Conservation (phyloP, 768 basidiomycete genomes). For the Lyophyllum semitale region DNA sequence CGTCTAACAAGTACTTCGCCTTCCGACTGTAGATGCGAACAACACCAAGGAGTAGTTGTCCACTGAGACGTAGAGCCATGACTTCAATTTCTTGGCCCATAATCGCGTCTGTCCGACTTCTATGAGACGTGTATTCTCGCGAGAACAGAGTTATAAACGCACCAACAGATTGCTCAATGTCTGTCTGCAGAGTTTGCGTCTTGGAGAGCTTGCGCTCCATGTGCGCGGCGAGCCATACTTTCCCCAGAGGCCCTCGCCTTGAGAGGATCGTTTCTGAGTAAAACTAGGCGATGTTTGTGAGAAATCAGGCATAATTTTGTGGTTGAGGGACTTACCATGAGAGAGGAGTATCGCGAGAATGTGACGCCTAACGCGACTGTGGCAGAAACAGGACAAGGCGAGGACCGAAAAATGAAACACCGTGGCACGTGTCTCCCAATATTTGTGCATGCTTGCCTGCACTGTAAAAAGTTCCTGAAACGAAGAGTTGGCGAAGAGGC, state of each 20-base stretch:
- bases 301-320: not conserved
- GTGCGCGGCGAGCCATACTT: constrained; percentile 99
- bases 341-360: constrained; percentile 19
- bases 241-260: constrained; percentile 90
- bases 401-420: constrained; percentile 19
- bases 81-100: constrained; percentile 90
- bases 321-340: constrained; percentile 28
- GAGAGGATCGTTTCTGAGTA: constrained; percentile 94
- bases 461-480: constrained; percentile 12
- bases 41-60: constrained; percentile 94
- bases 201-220: constrained; percentile 98
- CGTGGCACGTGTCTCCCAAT: constrained; percentile 13
- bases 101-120: constrained; percentile 67
- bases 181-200: constrained; percentile 89
- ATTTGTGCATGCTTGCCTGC: constrained; percentile 15
- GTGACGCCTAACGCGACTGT: constrained; percentile 23
- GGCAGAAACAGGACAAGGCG: constrained; percentile 16
- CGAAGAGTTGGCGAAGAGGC: not conserved
- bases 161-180: constrained; percentile 94
- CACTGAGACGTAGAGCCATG: constrained; percentile 95
- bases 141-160: constrained; percentile 25
- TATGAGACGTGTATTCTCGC: not conserved
- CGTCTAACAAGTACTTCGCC: constrained; percentile 95
- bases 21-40: constrained; percentile 97
- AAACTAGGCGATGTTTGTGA: constrained; percentile 50